Base-by-base conservation (phyloP, 371 early-diverging fungal species). In the Apophysomyces trapeziformis region DNA sequence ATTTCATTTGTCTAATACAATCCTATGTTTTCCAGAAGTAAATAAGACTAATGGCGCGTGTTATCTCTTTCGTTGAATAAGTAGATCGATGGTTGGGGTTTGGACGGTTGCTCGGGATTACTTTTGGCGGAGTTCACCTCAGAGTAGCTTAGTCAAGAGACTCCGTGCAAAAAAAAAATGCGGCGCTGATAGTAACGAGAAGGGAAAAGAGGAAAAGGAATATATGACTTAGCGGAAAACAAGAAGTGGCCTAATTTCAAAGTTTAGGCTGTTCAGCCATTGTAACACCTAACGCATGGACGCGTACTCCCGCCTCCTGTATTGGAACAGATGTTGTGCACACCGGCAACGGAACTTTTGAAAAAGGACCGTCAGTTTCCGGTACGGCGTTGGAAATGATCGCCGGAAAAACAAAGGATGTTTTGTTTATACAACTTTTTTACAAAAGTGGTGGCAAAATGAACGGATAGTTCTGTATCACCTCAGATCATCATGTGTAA, bases 381-480 rank as follows among this genome's bases (percentile, higher is more conserved):
- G 32, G 16, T n/a, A 50, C n/a, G 21, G 54, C 16, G 21, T 26
- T 26, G 54, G 54, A 50, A 50, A 50, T 11, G 54, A 50, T 50
- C 18, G 54, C 21, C 54, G 54, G 21, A 50, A 50, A 41, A 41
- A 41, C 41, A 41, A 41, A 41, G 41, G 41, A 8, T 41, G 13
- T 50, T 50, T 26, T 50, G 54, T 50, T 50, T 50, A 50, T 50
- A 50, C 54, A 41, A 11, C 21, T 50, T 18, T 50, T 50, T 21
- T 8, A 21, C 54, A n/a, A 13, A 13, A 45, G 16, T n/a, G 16
- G 16, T 45, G 46, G 13, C 46, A 45, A 45, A 45, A 45, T 18
- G 3, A 6, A 45, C 16, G 46, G 46, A 13, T 45, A 45, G 32
- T 26, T 45, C 46, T 45, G 46, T 45, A 13, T 18, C 16, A 45